Conservation (phyloP, 2,329 filamentous ascomycete genomes). For the Onygenales sp. region DNA sequence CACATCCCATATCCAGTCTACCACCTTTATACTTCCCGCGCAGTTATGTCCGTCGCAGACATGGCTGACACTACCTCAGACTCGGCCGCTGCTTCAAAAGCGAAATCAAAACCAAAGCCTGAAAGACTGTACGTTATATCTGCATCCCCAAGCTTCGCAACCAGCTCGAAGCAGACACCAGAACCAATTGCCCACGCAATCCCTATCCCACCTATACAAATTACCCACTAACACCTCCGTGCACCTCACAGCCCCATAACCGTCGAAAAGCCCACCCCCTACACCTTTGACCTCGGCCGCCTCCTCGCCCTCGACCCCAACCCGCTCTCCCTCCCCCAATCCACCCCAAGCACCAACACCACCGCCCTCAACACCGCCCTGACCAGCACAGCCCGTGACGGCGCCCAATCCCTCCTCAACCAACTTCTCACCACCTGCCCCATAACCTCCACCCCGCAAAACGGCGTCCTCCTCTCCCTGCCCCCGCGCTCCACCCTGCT, state of each 20-base stretch:
- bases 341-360: slow-evolving; percentile 12
- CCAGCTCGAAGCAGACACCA: neutral
- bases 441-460: slow-evolving; percentile 54
- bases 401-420: slow-evolving; percentile 85
- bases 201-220: neutral
- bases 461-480: slow-evolving; percentile 69
- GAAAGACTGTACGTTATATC: slow-evolving; percentile 30
- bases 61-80: slow-evolving; percentile 16
- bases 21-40: slow-evolving; percentile 1
- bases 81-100: neutral
- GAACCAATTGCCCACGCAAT: neutral
- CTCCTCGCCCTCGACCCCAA: slow-evolving; percentile 83
- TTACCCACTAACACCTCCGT: slow-evolving; percentile 9
- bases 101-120: slow-evolving; percentile 20
- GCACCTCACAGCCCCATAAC: slow-evolving; percentile 41
- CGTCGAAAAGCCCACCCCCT: slow-evolving; percentile 75
- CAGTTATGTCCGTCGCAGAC: slow-evolving; percentile 20
- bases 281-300: slow-evolving; percentile 84
- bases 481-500: slow-evolving; percentile 61
- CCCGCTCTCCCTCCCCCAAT: slow-evolving; percentile 53
- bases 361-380: slow-evolving; percentile 57
- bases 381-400: slow-evolving; percentile 68
- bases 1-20: neutral
- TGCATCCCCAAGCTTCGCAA: slow-evolving; percentile 3
- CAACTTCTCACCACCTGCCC: slow-evolving; percentile 85